These are phyloP conservation scores for Fusarium algeriense DNA, from an alignment of 2,329 filamentous ascomycete species.

Conservation along the genomic window DNA sequence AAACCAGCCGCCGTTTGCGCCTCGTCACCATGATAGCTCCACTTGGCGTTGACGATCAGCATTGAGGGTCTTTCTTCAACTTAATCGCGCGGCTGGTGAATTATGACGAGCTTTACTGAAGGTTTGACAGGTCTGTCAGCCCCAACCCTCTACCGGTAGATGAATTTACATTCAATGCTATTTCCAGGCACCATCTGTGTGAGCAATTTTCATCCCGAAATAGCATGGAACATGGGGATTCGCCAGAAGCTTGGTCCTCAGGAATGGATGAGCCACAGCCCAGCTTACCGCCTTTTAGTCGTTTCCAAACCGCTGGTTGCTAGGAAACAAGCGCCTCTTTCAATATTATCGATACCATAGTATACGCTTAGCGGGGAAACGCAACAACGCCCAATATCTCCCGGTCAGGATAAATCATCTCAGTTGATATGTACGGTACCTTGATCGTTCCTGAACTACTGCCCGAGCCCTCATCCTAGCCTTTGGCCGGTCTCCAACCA, in stretches of 20 bases:
- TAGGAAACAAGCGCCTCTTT: constrained; percentile 15
- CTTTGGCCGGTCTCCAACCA: constrained; percentile 44
- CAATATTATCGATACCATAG: constrained; percentile 1
- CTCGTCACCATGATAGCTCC: constrained; percentile 44
- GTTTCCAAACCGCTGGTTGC: constrained; percentile 15
- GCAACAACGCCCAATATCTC: not conserved
- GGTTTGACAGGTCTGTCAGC: constrained; percentile 18
- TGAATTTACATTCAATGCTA: constrained; percentile 8
- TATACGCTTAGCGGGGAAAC: not conserved
- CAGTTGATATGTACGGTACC: constrained; percentile 29
- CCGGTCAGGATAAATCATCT: constrained; percentile 6
- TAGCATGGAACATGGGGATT: constrained; percentile 14
- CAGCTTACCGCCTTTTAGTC: constrained; percentile 23
- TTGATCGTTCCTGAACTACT: constrained; percentile 44
- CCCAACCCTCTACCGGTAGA: constrained; percentile 2
- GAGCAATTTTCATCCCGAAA: constrained; percentile 10
- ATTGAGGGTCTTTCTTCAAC: constrained; percentile 35
- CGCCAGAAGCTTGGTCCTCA: constrained; percentile 3
- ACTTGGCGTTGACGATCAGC: constrained; percentile 42
- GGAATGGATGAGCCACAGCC: constrained; percentile 28
- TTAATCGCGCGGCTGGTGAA: constrained; percentile 28
- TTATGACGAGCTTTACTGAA: constrained; percentile 6
- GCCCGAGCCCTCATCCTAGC: constrained; percentile 36
- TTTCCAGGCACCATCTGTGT: constrained; percentile 22
- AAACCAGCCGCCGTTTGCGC: constrained; percentile 47